These are phyloP conservation scores for Solanum neorickii DNA, from an alignment of 257 asterid species.

Conservation along the genomic window DNA sequence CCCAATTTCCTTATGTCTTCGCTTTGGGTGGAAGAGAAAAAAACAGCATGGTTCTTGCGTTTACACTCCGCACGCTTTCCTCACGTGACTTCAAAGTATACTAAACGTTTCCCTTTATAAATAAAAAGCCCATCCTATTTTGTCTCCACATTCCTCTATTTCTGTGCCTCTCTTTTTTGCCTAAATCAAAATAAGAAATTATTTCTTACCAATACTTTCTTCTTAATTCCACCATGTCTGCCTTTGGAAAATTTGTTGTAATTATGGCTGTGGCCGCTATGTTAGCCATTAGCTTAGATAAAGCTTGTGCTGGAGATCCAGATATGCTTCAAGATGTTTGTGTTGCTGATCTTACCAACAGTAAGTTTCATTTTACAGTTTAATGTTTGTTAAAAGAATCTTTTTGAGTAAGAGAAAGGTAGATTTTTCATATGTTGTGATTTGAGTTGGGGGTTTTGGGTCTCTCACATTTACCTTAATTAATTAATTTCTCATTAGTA, in stretches of 20 bases:
- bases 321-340: slow-evolving; percentile 55
- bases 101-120: not conserved
- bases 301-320: slow-evolving; percentile 31
- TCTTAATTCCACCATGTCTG: not conserved
- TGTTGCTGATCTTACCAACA: slow-evolving; percentile 51
- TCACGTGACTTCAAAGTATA: not conserved
- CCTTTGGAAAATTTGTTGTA: not conserved
- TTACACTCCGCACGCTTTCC: not conserved
- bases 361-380: not conserved
- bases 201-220: too few species aligned
- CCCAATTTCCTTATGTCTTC: not conserved
- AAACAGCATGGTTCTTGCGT: not conserved
- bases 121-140: not conserved
- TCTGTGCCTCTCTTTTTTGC: not conserved
- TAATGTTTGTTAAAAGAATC: too few species aligned
- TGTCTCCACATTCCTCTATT: not conserved
- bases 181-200: not conserved
- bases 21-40: slow-evolving; percentile 1
- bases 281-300: not conserved
- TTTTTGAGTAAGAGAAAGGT: not conserved
- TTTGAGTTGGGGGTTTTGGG: not conserved
- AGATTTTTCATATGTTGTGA: not conserved
- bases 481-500: not conserved
- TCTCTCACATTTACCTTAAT: not conserved
- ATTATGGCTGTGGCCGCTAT: not conserved